phyloP scores from a whole-genome alignment of 805 yeast genomes.

The Candida fluviatilis region DNA sequence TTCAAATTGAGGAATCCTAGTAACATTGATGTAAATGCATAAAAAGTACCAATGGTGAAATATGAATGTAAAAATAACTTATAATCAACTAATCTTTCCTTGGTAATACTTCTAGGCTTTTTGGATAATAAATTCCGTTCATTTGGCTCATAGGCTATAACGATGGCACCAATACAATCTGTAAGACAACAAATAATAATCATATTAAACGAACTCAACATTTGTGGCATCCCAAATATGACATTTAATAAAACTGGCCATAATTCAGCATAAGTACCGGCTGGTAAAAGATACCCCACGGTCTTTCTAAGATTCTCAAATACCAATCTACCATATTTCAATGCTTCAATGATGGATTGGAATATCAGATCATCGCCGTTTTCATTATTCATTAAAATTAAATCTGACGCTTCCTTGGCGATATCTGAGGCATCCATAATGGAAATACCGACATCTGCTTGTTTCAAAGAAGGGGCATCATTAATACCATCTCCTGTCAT shows the following conservation, averaged over 20 bases:
- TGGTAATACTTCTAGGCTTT: slow-evolving; percentile 39
- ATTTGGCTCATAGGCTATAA: slow-evolving; percentile 40
- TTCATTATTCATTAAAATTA: slow-evolving; percentile 22
- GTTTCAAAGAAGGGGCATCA: slow-evolving; percentile 33
- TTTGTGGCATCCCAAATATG: slow-evolving; percentile 47
- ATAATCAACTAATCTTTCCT: slow-evolving; percentile 37
- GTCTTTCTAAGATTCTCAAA: slow-evolving; percentile 48
- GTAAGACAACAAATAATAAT: slow-evolving; percentile 47
- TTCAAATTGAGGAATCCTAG: slow-evolving; percentile 35
- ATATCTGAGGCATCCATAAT: slow-evolving; percentile 27
- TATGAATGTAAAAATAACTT: slow-evolving; percentile 42
- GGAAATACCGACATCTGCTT: slow-evolving; percentile 32
- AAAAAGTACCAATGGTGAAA: slow-evolving; percentile 37
- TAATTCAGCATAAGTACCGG: slow-evolving; percentile 47
- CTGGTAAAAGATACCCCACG: slow-evolving; percentile 47
- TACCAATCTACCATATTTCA: slow-evolving; percentile 42
- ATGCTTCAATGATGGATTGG: slow-evolving; percentile 28
- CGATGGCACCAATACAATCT: slow-evolving; percentile 43
- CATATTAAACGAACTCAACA: slow-evolving; percentile 47
- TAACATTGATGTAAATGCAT: slow-evolving; percentile 37
- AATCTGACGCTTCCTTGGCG: slow-evolving; percentile 36
- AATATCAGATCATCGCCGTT: slow-evolving; percentile 11
- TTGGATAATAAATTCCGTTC: slow-evolving; percentile 40
- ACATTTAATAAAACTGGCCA: slow-evolving; percentile 48
- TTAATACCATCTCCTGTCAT: slow-evolving; percentile 36